Evolutionary conservation across 2,329 filamentous ascomycete genomes (phyloP).

Genomic region (Tolypocladium paradoxum): DNA sequence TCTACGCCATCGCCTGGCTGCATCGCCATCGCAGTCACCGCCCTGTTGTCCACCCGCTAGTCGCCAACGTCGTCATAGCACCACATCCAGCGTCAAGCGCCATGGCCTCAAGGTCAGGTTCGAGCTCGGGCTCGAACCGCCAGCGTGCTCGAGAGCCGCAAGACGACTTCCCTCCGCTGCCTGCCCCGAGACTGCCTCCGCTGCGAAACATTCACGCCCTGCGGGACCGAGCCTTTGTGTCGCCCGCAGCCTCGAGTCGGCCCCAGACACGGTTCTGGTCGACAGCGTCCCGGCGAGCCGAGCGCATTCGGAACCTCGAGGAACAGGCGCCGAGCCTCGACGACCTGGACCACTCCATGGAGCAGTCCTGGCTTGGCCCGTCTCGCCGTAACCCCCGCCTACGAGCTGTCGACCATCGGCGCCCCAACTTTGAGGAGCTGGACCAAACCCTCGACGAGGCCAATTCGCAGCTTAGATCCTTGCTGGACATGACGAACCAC

Average conservation of each 20-base stretch:
- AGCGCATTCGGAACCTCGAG: conserved; percentile 24
- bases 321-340: conserved; percentile 15
- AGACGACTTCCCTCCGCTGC: conserved; percentile 21
- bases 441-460: conserved; percentile 29
- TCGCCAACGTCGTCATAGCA: neutral
- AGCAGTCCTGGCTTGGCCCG: conserved; percentile 15
- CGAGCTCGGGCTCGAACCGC: conserved; percentile 17
- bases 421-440: conserved; percentile 24
- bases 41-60: neutral
- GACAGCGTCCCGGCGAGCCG: conserved; percentile 20
- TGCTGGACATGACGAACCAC: conserved; percentile 29
- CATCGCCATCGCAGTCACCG: neutral
- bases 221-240: conserved; percentile 15
- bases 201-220: conserved; percentile 19
- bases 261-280: conserved; percentile 12
- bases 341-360: conserved; percentile 16
- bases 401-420: conserved; percentile 13
- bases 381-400: conserved; percentile 14
- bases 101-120: conserved; percentile 24
- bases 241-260: conserved; percentile 4
- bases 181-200: conserved; percentile 19
- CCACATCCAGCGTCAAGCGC: neutral
- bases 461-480: conserved; percentile 31
- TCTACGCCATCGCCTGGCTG: neutral
- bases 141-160: conserved; percentile 18